A percentile compares a stretch with the other conserved stretches of the same genome.
These are phyloP conservation scores for Nakazawaea molendinolei DNA, from an alignment of 805 yeast genomes.

Conservation along the genomic window DNA sequence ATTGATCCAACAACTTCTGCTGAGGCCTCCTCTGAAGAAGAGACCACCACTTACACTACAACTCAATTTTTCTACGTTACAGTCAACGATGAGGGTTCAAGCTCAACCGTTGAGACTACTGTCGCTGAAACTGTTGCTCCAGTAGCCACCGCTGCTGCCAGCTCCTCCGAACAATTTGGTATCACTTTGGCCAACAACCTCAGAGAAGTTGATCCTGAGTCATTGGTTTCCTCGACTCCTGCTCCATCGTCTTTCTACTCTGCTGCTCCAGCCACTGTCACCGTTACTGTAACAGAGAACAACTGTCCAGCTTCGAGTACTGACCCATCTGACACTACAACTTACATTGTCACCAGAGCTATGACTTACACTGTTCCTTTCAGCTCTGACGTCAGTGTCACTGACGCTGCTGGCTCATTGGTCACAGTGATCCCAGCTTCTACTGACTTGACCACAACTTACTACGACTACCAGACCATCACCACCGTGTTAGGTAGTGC, in stretches of 20 bases:
- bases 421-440: constrained; percentile 23
- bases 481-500: constrained; percentile 12
- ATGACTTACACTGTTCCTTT: constrained; percentile 23
- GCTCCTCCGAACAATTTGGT: too few relatives aligned
- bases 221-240: constrained; percentile 1
- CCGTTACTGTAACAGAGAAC: constrained; percentile 21
- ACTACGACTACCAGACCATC: constrained; percentile 14
- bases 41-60: constrained; percentile 13
- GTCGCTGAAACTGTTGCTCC: constrained; percentile 6
- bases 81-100: neutral
- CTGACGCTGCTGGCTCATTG: constrained; percentile 23
- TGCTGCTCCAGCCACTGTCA: constrained; percentile 10
- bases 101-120: constrained; percentile 8
- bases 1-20: constrained; percentile 4
- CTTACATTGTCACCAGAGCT: constrained; percentile 16
- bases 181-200: constrained; percentile 2
- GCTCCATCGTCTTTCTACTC: constrained; percentile 10
- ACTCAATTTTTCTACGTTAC: constrained; percentile 12
- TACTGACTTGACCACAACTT: constrained; percentile 21
- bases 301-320: constrained; percentile 12
- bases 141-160: constrained; percentile 5
- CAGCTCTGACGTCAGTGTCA: constrained; percentile 24
- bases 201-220: neutral
- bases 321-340: constrained; percentile 13
- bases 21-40: constrained; percentile 1